Conservation (phyloP, 78 protist genomes). For the Dictyostelium intermedium region DNA sequence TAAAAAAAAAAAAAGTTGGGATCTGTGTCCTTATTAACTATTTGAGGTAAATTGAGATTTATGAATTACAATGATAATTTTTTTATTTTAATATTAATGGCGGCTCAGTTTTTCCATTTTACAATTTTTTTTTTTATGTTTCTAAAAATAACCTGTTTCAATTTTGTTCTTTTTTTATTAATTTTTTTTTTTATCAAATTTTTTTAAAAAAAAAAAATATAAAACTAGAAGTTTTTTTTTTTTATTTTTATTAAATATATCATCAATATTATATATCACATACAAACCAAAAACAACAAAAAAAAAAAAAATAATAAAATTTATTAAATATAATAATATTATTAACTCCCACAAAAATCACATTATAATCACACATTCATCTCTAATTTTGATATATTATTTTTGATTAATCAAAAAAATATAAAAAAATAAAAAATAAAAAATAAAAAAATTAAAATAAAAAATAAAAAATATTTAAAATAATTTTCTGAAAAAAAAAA, state of each 20-base stretch:
- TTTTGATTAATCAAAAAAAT: not conserved
- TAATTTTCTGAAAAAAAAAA: too few relatives aligned
- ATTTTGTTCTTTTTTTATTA: too few relatives aligned
- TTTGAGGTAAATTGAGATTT: not conserved
- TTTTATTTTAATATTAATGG: not conserved
- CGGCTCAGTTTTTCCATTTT: not conserved
- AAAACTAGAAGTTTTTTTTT: not conserved
- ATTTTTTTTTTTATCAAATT: too few relatives aligned
- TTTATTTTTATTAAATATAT: too few relatives aligned
- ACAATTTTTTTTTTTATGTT: too few relatives aligned
- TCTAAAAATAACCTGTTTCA: not conserved
- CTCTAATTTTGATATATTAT: not conserved
- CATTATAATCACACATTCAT: not conserved
- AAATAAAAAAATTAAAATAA: too few relatives aligned
- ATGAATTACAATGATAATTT: not conserved
- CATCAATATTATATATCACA: too few relatives aligned
- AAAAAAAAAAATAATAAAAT: too few relatives aligned
- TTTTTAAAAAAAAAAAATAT: too few relatives aligned
- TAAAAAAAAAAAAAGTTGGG: not conserved
- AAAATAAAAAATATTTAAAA: too few relatives aligned
- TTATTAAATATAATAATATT: too few relatives aligned
- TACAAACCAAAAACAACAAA: not conserved
- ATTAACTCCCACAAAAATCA: not conserved
- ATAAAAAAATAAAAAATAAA: too few relatives aligned
- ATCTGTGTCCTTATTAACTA: not conserved